Percentiles rank a stretch among this genome's conserved stretches.
Evolutionary conservation across 2,329 filamentous ascomycete species (phyloP).

Genomic region (Colletotrichum theobromicola): DNA sequence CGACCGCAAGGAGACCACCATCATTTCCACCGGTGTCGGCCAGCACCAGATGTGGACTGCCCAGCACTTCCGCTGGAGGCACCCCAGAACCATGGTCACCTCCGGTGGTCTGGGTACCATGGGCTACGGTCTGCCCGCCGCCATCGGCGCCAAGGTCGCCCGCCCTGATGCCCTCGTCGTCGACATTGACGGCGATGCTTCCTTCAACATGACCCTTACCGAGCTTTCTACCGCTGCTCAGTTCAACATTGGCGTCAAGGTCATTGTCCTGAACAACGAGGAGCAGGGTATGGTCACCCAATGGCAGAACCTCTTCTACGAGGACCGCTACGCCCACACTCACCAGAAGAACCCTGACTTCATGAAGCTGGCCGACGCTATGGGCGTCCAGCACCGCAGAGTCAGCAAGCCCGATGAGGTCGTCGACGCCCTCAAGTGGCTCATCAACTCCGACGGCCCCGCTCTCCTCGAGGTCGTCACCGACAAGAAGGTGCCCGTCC

Average conservation of each 20-base stretch:
- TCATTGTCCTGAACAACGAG: conserved; percentile 95
- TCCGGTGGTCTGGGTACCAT: conserved; percentile 90
- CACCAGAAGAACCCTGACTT: conserved; percentile 97
- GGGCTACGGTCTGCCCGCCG: conserved; percentile 93
- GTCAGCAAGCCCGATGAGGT: conserved; percentile 79
- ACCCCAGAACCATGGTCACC: conserved; percentile 93
- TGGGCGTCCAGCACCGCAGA: conserved; percentile 80
- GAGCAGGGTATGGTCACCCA: conserved; percentile 99
- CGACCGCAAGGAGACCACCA: conserved; percentile 79
- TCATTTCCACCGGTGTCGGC: conserved; percentile 93
- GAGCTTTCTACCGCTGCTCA: conserved; percentile 92
- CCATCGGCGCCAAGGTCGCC: conserved; percentile 93
- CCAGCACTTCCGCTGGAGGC: conserved; percentile 94
- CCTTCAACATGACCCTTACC: conserved; percentile 97
- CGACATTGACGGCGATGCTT: conserved; percentile 98
- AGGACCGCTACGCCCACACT: conserved; percentile 90
- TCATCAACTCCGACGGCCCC: conserved; percentile 89
- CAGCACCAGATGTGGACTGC: conserved; percentile 99
- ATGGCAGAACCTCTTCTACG: conserved; percentile 98
- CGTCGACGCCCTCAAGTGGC: conserved; percentile 80
- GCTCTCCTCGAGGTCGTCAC: conserved; percentile 91
- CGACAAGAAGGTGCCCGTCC: conserved; percentile 90
- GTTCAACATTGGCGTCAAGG: conserved; percentile 96
- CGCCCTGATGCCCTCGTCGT: conserved; percentile 81
- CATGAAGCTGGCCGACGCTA: conserved; percentile 88